These are phyloP conservation scores for Aechmea fasciata DNA, from an alignment of 176 grass and related monocot species.

Conservation along the genomic window DNA sequence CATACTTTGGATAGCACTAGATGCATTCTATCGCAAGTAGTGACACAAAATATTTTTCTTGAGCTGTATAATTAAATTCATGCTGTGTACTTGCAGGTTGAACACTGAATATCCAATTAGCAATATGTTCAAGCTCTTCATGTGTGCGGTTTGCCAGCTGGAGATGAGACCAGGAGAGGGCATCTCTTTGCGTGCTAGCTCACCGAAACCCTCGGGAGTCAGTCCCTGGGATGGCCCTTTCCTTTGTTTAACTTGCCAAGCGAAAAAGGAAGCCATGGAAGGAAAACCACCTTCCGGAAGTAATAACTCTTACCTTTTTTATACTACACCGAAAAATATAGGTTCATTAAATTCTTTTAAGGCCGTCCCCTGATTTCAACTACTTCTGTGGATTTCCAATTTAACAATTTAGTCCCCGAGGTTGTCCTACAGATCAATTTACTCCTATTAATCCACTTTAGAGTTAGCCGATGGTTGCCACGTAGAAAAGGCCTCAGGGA, in stretches of 20 bases:
- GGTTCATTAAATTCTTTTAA: neutral
- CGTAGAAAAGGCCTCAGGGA: no score
- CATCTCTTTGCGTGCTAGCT: slow-evolving; percentile 51
- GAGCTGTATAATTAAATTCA: slow-evolving; percentile 11
- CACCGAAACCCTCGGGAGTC: slow-evolving; percentile 36
- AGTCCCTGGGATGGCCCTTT: slow-evolving; percentile 82
- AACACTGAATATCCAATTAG: slow-evolving; percentile 40
- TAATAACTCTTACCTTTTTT: slow-evolving; percentile 27
- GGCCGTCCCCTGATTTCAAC: neutral
- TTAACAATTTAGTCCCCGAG: no score
- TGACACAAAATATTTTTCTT: slow-evolving; percentile 2
- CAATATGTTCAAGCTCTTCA: slow-evolving; percentile 67
- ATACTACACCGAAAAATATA: slow-evolving; percentile 13
- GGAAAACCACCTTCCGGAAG: slow-evolving; percentile 50
- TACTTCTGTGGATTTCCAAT: no score
- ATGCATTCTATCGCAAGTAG: neutral
- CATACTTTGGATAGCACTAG: no score
- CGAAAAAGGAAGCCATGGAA: slow-evolving; percentile 95
- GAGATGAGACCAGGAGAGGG: slow-evolving; percentile 90
- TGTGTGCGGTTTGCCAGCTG: slow-evolving; percentile 83
- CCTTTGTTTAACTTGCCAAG: slow-evolving; percentile 72
- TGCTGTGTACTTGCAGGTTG: slow-evolving; percentile 34
- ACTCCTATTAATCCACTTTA: no score
- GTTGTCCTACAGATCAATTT: no score
- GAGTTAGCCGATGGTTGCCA: no score